Evolutionary conservation across 768 basidiomycete genomes (phyloP), one percentile per base, ranked within the genome.

Genomic region (Cyathus striatus): DNA sequence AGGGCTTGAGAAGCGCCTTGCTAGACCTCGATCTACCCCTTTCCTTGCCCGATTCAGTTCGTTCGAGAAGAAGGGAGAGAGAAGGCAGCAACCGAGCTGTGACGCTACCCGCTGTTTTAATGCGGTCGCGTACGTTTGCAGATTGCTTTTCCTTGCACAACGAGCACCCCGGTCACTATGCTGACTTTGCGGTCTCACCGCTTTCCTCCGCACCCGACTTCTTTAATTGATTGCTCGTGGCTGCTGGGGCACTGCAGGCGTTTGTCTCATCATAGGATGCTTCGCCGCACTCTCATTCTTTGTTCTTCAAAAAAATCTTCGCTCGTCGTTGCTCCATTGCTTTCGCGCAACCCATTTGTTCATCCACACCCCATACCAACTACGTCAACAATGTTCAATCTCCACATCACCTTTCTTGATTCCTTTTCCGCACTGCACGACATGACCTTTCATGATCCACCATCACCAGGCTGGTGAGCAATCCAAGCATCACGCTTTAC

Each of bases 151-250:
- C 60, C 36, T 55, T 63, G 37, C 61, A 63, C 43, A 58, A 60
- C 42, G 66, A 68, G 42, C 51, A 57, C 43, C 22, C 57, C 23
- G 47, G 45, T 46, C 60, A 54, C 43, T 64, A 67, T 49, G 59
- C 66, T 49, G 57, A 67, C 54, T 68, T 65, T 42, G 56, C 64
- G 41, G 59, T 62, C 42, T 65, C 68, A 25, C 68, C 72, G 34
- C 71, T 77, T 46, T 71, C 70, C 40, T 68, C 68, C 27, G 55
- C 70, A 23, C 72, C 72, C 47, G 62, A 67, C 43, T 65, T 81
- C 48, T 68, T 75, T 56, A 74, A 73, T 53, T 81, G 59, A 70
- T 51, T 36, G 42, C 32, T 23, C 25, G n/a, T 27, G n/a, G 38
- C 39, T 35, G 48, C 38, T 34, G 35, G 46, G 44, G 48, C 40